Evolutionary conservation across 495 filamentous ascomycete species (phyloP).

Genomic region (Hypomontagnella monticulosa): DNA sequence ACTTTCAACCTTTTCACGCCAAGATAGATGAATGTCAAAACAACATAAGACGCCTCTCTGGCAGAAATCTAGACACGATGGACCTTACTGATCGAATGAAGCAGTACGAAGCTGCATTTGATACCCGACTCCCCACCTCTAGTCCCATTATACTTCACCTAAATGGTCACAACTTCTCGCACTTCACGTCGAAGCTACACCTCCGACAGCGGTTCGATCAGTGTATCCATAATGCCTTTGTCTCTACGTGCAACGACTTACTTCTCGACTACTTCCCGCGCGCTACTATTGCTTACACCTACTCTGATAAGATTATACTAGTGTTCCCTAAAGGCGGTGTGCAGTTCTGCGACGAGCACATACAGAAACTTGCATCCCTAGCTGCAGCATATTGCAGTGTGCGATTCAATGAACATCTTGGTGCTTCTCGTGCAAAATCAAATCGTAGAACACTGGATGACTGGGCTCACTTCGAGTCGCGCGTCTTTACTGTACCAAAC

Average conservation of each 20-base stretch:
- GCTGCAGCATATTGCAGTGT: constrained; percentile 27
- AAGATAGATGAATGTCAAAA: no score
- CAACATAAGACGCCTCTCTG: background rate
- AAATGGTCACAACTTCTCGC: constrained; percentile 26
- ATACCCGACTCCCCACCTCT: constrained; percentile 13
- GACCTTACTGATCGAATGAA: constrained; percentile 26
- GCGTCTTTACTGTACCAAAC: constrained; percentile 26
- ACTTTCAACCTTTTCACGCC: background rate
- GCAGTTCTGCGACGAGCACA: constrained; percentile 3
- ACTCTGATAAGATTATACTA: constrained; percentile 24
- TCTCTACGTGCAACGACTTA: constrained; percentile 22
- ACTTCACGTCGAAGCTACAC: constrained; percentile 7
- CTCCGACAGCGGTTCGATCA: constrained; percentile 21
- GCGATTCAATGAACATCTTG: constrained; percentile 25
- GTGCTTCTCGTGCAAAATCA: background rate
- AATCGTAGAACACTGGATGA: no score
- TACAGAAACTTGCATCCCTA: constrained; percentile 25
- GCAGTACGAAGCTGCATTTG: constrained; percentile 19
- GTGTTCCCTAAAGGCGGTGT: constrained; percentile 25
- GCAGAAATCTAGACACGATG: background rate
- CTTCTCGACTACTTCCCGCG: constrained; percentile 17
- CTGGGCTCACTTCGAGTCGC: constrained; percentile 22
- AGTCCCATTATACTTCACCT: constrained; percentile 21
- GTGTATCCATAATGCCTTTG: constrained; percentile 24
- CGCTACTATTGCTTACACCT: constrained; percentile 24